phyloP scores from a whole-genome alignment of 768 basidiomycete species.

The Russula lepida region DNA sequence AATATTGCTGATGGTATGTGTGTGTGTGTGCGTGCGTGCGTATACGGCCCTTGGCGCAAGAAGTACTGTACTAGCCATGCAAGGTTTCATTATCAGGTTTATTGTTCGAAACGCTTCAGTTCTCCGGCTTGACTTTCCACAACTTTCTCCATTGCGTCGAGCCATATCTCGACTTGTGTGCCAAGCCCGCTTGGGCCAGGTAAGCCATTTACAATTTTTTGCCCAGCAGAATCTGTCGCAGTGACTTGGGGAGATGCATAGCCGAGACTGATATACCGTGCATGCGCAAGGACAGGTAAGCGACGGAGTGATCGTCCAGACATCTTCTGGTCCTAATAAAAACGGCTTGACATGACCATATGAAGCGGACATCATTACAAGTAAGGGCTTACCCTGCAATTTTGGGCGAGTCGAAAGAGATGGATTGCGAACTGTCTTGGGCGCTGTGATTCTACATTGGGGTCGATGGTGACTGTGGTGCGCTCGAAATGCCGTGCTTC shows the following conservation, averaged over 20 bases:
- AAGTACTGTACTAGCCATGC: not conserved
- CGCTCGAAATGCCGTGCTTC: constrained; percentile 51
- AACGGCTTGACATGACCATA: not conserved
- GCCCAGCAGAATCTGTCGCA: not conserved
- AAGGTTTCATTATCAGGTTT: not conserved
- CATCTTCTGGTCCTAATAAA: constrained; percentile 57
- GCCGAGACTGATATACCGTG: constrained; percentile 56
- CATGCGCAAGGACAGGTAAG: constrained; percentile 89
- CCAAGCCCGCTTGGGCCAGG: constrained; percentile 24
- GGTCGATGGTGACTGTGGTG: constrained; percentile 17
- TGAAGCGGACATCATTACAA: not conserved
- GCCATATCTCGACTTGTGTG: constrained; percentile 57
- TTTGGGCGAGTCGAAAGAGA: constrained; percentile 59
- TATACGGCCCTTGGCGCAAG: not conserved
- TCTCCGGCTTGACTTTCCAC: constrained; percentile 51
- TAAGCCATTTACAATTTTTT: constrained; percentile 8
- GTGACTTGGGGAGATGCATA: not conserved
- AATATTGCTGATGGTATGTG: not conserved
- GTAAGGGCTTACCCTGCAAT: constrained; percentile 58
- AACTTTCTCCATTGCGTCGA: constrained; percentile 77
- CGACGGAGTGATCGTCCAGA: constrained; percentile 89
- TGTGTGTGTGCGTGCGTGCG: not conserved
- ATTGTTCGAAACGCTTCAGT: constrained; percentile 36
- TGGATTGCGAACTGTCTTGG: constrained; percentile 47
- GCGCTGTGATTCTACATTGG: constrained; percentile 33